These are phyloP conservation scores for Pseudognaphalium luteoalbum DNA, from an alignment of 129 eudicot species.

Conservation along the genomic window DNA sequence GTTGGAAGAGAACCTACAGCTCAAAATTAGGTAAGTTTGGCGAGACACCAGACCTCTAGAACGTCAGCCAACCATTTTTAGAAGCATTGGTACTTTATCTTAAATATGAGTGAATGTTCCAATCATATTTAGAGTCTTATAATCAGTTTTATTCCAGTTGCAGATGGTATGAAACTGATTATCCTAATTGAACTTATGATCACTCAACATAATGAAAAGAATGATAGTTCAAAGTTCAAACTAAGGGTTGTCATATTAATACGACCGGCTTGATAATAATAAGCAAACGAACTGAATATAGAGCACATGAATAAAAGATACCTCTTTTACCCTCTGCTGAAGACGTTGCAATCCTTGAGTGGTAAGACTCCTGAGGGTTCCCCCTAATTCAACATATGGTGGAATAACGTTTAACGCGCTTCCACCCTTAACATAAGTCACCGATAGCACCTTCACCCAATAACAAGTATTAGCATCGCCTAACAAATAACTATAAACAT, in stretches of 20 bases:
- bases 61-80: background rate
- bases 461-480: conserved; percentile 27
- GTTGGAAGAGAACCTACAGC: background rate
- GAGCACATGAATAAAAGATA: conserved; percentile 19
- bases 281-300: background rate
- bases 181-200: background rate
- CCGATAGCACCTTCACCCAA: conserved; percentile 67
- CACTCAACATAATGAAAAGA: background rate
- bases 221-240: background rate
- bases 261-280: background rate
- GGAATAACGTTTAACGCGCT: conserved; percentile 60
- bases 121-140: background rate
- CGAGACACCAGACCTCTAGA: background rate
- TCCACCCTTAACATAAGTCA: conserved; percentile 76
- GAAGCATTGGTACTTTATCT: background rate
- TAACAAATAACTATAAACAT: background rate
- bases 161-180: background rate
- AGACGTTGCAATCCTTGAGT: conserved; percentile 71
- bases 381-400: conserved; percentile 65
- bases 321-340: conserved; percentile 81
- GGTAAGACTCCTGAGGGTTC: conserved; percentile 82
- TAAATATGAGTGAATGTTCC: background rate
- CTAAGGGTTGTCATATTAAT: background rate
- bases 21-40: background rate
- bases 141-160: background rate